Evolutionary conservation across 495 filamentous ascomycete species (phyloP).

Genomic region (Podospora conica): DNA sequence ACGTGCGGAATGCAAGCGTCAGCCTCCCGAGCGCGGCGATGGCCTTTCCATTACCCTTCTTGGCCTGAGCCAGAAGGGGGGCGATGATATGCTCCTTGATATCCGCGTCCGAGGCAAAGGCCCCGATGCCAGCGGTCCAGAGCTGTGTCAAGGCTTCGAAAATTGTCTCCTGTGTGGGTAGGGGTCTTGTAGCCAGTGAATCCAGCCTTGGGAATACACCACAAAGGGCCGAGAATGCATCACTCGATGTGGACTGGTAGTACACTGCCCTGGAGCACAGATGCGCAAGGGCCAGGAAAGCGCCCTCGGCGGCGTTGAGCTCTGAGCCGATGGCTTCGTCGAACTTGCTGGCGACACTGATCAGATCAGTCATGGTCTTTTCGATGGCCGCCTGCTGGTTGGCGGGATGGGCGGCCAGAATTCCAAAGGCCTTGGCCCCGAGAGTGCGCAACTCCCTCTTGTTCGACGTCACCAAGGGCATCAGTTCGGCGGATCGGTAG

Average conservation of each 20-base stretch:
- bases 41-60: slow-evolving; percentile 72
- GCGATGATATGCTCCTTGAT: not conserved
- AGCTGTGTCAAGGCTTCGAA: slow-evolving; percentile 67
- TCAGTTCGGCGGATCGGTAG: slow-evolving; percentile 42
- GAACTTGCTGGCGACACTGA: slow-evolving; percentile 15
- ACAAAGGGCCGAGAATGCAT: not conserved
- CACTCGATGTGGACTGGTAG: slow-evolving; percentile 11
- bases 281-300: slow-evolving; percentile 27
- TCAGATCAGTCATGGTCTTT: slow-evolving; percentile 9
- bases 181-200: slow-evolving; percentile 10
- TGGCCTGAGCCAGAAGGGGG: slow-evolving; percentile 58
- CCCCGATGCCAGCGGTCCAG: slow-evolving; percentile 54
- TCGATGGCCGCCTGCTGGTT: slow-evolving; percentile 28
- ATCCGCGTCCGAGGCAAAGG: not conserved
- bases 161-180: slow-evolving; percentile 40
- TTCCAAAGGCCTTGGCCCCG: slow-evolving; percentile 67
- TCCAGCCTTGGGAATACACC: slow-evolving; percentile 20
- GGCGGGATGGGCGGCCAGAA: slow-evolving; percentile 61
- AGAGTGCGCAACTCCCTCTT: slow-evolving; percentile 55
- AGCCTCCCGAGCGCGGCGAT: slow-evolving; percentile 69
- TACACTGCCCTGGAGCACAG: slow-evolving; percentile 25
- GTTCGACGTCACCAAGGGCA: slow-evolving; percentile 60
- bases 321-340: slow-evolving; percentile 30
- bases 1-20: slow-evolving; percentile 43
- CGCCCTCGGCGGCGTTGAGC: slow-evolving; percentile 33